Conservation (phyloP, 2,329 filamentous ascomycete genomes). For the Aspergillus sp. region DNA sequence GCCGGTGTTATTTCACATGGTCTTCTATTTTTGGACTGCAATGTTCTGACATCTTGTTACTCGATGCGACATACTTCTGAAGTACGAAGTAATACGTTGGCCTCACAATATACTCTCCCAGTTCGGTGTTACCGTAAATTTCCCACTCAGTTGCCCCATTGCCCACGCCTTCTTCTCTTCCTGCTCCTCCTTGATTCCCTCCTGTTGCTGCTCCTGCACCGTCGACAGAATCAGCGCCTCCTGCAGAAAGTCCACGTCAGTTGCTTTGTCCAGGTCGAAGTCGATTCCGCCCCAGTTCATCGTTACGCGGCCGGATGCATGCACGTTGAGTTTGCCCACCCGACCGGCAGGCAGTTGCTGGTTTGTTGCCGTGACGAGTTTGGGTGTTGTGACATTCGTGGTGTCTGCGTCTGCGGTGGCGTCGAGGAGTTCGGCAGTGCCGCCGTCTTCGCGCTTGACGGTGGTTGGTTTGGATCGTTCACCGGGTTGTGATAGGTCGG, state of each 20-base stretch:
- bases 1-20: no score
- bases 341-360: conserved; percentile 44
- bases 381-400: conserved; percentile 8
- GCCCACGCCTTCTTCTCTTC: conserved; percentile 40
- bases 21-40: neutral
- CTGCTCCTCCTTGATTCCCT: conserved; percentile 7
- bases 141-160: conserved; percentile 56
- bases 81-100: neutral
- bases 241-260: conserved; percentile 51
- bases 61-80: neutral
- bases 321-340: conserved; percentile 55
- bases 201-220: conserved; percentile 6
- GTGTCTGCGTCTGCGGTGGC: neutral
- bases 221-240: conserved; percentile 45
- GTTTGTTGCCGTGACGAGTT: conserved; percentile 33
- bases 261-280: conserved; percentile 50
- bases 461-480: neutral
- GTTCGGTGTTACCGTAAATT: conserved; percentile 56
- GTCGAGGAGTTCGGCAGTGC: neutral
- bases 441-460: conserved; percentile 8
- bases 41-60: neutral
- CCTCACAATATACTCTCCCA: conserved; percentile 45
- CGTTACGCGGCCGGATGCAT: conserved; percentile 53
- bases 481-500: conserved; percentile 1
- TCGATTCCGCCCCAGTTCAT: conserved; percentile 56